Evolutionary conservation across 495 filamentous ascomycete species (phyloP), one percentile per base, ranked within the genome.

Genomic region (Poronia punctata): DNA sequence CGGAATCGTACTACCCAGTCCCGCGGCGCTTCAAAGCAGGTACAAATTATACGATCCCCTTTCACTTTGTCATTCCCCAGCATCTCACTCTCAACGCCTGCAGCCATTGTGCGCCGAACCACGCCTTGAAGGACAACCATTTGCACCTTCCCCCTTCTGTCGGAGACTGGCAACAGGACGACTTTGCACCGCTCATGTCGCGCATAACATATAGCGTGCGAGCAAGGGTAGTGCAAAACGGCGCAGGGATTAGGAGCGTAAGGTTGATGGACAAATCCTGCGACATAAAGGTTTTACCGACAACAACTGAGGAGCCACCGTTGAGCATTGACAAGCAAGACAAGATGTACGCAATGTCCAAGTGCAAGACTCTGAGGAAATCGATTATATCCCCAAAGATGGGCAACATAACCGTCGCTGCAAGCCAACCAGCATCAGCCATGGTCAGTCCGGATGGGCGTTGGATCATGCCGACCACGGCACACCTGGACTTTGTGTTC

Each of bases 61-160:
- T 96, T 64, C 80, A 78, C 44, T 98, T 98, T 53, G 82, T 86
- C 25, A 76, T 97, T 9, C 92, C 93, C 1, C 71, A 76, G 20
- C 77, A 78, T 8, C 70, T 96, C 27, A 72, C 80, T 19, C 68
- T 74, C 7, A 62, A 65, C 28, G 64, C 68, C 11, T 79, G 75
- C 56, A 66, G 56, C 43, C 72, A 77, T 45, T 16, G 38, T 5
- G 52, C 56, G 6, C 35, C 58, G 14, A 76, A 78, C 38, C 57
- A 70, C 6, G 71, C 80, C 20, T 65, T 95, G 27, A 71, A 76
- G 40, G 72, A 76, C 20, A 78, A 80, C 2, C 92, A 98, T 64
- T 67, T 88, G 3, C 70, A 78, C 35, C 72, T 95, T 0, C 92
- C 88, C 0, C 90, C 92, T 2, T 86, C 76, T 10, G 57, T 95